Evolutionary conservation across 2,329 filamentous ascomycete species (phyloP).

Genomic region (Colletotrichum lindemuthianum): DNA sequence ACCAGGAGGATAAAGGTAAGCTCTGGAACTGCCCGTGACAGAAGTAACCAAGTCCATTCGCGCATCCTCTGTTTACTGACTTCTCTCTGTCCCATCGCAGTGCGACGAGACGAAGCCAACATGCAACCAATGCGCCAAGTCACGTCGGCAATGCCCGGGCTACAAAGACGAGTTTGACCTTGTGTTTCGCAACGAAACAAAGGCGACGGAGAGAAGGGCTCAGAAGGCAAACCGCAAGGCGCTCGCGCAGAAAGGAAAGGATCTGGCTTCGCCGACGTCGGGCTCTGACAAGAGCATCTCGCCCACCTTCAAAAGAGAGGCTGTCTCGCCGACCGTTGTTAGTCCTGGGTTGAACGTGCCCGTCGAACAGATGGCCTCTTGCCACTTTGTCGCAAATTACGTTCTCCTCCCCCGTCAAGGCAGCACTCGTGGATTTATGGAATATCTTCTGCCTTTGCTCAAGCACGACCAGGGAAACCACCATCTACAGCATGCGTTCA

Average conservation of each 20-base stretch:
- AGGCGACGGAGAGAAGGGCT: conserved; percentile 71
- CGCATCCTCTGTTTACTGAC: conserved; percentile 32
- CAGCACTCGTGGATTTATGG: conserved; percentile 65
- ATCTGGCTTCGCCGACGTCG: conserved; percentile 39
- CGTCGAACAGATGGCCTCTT: conserved; percentile 64
- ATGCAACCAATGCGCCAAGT: conserved; percentile 73
- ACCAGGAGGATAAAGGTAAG: conserved; percentile 78
- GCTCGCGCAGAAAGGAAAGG: conserved; percentile 48
- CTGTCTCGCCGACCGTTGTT: conserved; percentile 39
- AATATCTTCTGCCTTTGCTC: conserved; percentile 67
- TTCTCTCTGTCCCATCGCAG: conserved; percentile 48
- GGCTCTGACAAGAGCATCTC: conserved; percentile 35
- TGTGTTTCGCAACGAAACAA: conserved; percentile 78
- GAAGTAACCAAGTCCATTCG: too few relatives aligned
- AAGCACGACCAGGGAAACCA: conserved; percentile 53
- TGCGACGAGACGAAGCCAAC: conserved; percentile 75
- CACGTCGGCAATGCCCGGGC: conserved; percentile 70
- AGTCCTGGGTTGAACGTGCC: conserved; percentile 55
- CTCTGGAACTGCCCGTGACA: not conserved
- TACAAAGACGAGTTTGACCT: conserved; percentile 79
- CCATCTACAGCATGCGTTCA: conserved; percentile 67
- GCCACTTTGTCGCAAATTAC: conserved; percentile 70
- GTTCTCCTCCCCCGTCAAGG: conserved; percentile 63
- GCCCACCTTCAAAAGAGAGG: conserved; percentile 38
- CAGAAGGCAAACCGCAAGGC: conserved; percentile 64